These are phyloP conservation scores for Neocallimastix lanati DNA, from an alignment of 192 early-diverging fungal species.

Conservation along the genomic window DNA sequence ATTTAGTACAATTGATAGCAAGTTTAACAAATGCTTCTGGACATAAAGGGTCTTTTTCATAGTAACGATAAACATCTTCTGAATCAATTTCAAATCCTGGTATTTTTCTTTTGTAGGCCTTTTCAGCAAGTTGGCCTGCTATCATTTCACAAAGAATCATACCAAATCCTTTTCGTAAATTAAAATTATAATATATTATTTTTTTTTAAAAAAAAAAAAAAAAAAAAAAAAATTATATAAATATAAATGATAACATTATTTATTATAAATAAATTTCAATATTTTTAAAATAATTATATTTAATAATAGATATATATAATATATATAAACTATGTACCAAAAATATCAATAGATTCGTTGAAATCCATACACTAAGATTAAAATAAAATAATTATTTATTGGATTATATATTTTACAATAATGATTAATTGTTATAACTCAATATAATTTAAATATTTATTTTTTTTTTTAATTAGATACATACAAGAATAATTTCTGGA, in stretches of 20 bases:
- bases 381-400: too few relatives aligned
- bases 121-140: not conserved
- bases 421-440: too few relatives aligned
- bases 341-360: not conserved
- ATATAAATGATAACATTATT: too few relatives aligned
- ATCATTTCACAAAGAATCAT: not conserved
- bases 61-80: not conserved
- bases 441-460: too few relatives aligned
- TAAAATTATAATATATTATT: too few relatives aligned
- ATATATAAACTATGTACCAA: not conserved
- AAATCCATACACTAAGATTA: not conserved
- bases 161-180: not conserved
- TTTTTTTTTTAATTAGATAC: too few relatives aligned
- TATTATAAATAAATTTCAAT: too few relatives aligned
- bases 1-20: not conserved
- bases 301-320: not conserved
- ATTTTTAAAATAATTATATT: too few relatives aligned
- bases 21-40: not conserved
- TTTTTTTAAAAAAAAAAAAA: too few relatives aligned
- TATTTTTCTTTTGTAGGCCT: not conserved
- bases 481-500: not conserved
- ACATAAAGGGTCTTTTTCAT: not conserved
- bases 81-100: not conserved
- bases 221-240: not conserved
- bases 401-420: too few relatives aligned